Evolutionary conservation across 371 early-diverging fungal genomes (phyloP), one percentile per base, ranked within the genome.

Genomic region (Rhizopus arrhizus): DNA sequence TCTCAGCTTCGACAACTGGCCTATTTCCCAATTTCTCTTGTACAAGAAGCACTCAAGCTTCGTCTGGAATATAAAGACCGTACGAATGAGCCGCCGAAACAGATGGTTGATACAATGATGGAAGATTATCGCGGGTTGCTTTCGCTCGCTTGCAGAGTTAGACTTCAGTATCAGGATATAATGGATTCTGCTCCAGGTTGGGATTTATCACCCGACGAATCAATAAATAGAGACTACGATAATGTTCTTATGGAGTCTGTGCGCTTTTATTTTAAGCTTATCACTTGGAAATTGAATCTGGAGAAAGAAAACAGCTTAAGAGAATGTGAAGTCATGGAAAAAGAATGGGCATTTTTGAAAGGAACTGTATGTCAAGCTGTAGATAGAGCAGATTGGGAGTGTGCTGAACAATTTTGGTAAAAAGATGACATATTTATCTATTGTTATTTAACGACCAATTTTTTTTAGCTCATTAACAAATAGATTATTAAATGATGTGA

Each of bases 281-380:
- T 94, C 7, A 83, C 82, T 4, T 90, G 85, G 85, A 90, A 89
- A 61, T 71, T 89, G 32, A 73, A 70, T 42, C 61, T 71, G 47
- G 80, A 80, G 53, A 75, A 72, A 53, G 78, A 84, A 58, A 85
- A 86, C 52, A 85, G 83, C 49, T 73, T 85, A 34, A 84, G 88
- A 59, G 91, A 91, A 65, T 87, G 89, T 28, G 94, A 91, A 67
- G 79, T 90, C 4, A 78, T 95, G 66, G 92, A 92, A 56, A 83
- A 77, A 55, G 93, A 94, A 69, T 94, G 93, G 93, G 81, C 85
- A 9, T 89, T 90, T 55, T 56, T 92, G 48, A 73, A 72, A 36
- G 77, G 76, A n/a, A 83, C 81, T 0, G 79, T 92, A 1, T 87
- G 88, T 56, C 83, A 80, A n/a, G 70, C 77, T 33, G 87, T 92